Conservation (phyloP, 352 stramenopile genomes). For the Phytophthora vignae region DNA sequence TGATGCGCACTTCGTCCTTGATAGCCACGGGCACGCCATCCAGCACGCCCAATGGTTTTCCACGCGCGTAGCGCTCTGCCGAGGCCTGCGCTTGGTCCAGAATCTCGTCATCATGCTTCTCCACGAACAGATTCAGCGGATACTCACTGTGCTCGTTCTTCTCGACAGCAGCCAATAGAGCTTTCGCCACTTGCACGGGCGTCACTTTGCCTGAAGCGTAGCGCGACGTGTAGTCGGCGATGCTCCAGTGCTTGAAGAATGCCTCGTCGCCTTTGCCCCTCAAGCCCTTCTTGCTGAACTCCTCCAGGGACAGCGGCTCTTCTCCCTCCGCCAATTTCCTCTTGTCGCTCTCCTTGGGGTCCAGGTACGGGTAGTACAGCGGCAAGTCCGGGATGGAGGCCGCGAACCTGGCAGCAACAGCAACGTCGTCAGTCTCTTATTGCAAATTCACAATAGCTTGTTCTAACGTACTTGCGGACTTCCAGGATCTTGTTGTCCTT, state of each 20-base stretch:
- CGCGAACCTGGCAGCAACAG: conserved; percentile 44
- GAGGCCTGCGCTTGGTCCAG: conserved; percentile 71
- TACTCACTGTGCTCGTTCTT: conserved; percentile 57
- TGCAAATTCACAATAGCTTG: background rate
- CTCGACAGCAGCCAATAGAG: conserved; percentile 63
- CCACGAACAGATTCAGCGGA: conserved; percentile 77
- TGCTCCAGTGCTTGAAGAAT: conserved; percentile 74
- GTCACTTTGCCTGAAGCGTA: conserved; percentile 56
- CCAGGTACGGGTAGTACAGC: conserved; percentile 84
- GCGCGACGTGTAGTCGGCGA: conserved; percentile 69
- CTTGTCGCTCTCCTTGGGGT: conserved; percentile 47
- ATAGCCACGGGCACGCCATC: conserved; percentile 90
- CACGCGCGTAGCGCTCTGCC: conserved; percentile 72
- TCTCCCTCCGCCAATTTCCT: conserved; percentile 10
- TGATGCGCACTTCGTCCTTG: conserved; percentile 89
- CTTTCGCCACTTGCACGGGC: conserved; percentile 75
- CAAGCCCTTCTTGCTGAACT: conserved; percentile 42
- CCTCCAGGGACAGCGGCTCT: conserved; percentile 33
- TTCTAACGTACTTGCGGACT: conserved; percentile 51
- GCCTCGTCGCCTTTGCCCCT: conserved; percentile 9
- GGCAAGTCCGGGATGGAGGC: conserved; percentile 74
- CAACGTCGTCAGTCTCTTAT: background rate
- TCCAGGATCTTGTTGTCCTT: conserved; percentile 73
- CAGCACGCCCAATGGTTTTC: conserved; percentile 73
- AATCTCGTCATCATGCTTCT: conserved; percentile 78